Evolutionary conservation across 208 protist species (phyloP).

Genomic region (Trypanosoma cruzi): DNA sequence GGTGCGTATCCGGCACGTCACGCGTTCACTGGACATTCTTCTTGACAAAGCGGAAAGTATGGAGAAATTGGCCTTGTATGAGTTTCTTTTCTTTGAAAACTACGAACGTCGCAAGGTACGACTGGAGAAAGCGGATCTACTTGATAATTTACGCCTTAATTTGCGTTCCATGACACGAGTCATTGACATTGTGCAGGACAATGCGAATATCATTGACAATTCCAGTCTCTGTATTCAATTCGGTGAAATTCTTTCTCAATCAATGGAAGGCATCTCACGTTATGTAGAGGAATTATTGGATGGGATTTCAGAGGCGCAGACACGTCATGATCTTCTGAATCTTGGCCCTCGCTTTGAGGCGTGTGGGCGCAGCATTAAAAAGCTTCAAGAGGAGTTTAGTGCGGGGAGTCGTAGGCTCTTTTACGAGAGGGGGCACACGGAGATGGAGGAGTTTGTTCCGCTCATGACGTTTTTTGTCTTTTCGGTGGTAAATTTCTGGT

Average conservation of each 20-base stretch:
- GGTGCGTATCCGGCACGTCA: constrained; percentile 65
- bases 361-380: constrained; percentile 45
- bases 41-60: constrained; percentile 51
- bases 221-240: constrained; percentile 56
- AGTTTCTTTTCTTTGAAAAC: constrained; percentile 75
- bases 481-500: constrained; percentile 79
- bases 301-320: constrained; percentile 44
- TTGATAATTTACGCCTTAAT: constrained; percentile 68
- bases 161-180: constrained; percentile 71
- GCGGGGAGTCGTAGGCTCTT: constrained; percentile 55
- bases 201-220: constrained; percentile 63
- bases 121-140: constrained; percentile 54
- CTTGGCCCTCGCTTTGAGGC: constrained; percentile 52
- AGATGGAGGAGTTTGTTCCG: constrained; percentile 80
- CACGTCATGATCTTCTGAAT: constrained; percentile 42
- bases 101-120: constrained; percentile 61
- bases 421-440: constrained; percentile 45
- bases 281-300: constrained; percentile 56
- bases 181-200: constrained; percentile 74
- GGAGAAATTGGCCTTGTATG: constrained; percentile 63
- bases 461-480: constrained; percentile 88
- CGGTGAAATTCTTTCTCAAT: constrained; percentile 47
- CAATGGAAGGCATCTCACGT: constrained; percentile 58
- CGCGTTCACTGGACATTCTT: constrained; percentile 52
- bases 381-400: constrained; percentile 69